Evolutionary conservation across 805 yeast genomes (phyloP), one percentile per base, ranked within the genome.

Genomic region (Suhomyces xylopsoci): DNA sequence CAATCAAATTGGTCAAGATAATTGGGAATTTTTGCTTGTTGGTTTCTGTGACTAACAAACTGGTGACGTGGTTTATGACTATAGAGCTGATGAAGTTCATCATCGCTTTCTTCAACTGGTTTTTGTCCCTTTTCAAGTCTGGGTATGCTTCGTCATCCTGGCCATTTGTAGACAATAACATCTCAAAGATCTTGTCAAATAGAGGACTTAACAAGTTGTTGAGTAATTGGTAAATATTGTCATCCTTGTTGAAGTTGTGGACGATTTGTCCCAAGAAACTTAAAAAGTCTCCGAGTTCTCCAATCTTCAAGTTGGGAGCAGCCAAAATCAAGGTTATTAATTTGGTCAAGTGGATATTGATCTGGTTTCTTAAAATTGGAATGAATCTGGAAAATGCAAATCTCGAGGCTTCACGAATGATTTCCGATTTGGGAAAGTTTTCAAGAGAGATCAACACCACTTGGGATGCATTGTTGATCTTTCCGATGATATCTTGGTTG

Each of bases 251-350:
- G 70, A 86, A 90, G 58, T 78, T 81, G 66, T 93, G 97, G 49
- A 88, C 81, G 55, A 94, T 81, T 70, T 94, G 98, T 5, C 96
- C 92, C 55, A 94, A 71, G 66, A 94, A 93, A 40, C 93, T 81
- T 51, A 91, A 71, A 64, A 94, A 90, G 63, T 91, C 97, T 38
- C 81, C 79, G 65, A 93, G 73, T 66, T 92, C 97, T 50, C 76
- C 71, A 10, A 81, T 69, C 53, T 80, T 81, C 59, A 86, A 74
- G 58, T 84, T 80, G 36, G 81, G 82, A 5, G 74, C 64, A 12
- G 81, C 78, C 52, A 90, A 73, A 20, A 85, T 77, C 26, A 75
- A 58, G 2, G 89, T 81, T 53, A 94, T 82, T 55, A 91, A 80
- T 63, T 89, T 85, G 57, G 86, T 85, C 67, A 89, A 76, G 46